phyloP scores from a whole-genome alignment of 768 basidiomycete species.

The Tubosaeta brunneosetosa region DNA sequence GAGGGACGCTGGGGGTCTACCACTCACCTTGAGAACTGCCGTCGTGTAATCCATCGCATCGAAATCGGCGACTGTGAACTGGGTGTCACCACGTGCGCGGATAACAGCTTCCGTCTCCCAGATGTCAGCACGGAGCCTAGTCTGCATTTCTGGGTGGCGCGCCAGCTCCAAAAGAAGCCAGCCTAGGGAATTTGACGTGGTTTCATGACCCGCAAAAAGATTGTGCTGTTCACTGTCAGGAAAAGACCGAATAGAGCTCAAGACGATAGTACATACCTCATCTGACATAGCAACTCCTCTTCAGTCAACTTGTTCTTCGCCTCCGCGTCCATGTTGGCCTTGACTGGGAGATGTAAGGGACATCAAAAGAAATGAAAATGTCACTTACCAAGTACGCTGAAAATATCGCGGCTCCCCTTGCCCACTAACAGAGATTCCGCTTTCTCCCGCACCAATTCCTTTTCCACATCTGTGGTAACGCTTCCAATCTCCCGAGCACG shows the following conservation, averaged over 20 bases:
- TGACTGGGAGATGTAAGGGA: conserved; percentile 15
- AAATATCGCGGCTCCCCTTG: conserved; percentile 17
- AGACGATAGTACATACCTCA: conserved; percentile 12
- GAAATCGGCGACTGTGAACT: conserved; percentile 36
- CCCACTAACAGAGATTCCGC: conserved; percentile 11
- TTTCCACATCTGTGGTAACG: conserved; percentile 9
- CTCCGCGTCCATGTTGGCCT: conserved; percentile 26
- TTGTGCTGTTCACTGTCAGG: conserved; percentile 31
- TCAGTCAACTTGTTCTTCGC: conserved; percentile 22
- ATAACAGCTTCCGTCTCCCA: not conserved
- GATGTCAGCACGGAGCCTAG: conserved; percentile 44
- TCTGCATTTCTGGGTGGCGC: conserved; percentile 52
- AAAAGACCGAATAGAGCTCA: not conserved
- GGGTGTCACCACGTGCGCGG: not conserved
- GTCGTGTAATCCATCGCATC: conserved; percentile 44
- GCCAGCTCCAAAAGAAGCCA: conserved; percentile 46
- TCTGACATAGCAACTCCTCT: conserved; percentile 4
- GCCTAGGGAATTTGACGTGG: conserved; percentile 48
- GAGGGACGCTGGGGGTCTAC: not conserved
- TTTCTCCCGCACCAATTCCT: conserved; percentile 18
- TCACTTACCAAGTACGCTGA: conserved; percentile 39
- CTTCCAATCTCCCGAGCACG: conserved; percentile 15
- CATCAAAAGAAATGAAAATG: not conserved
- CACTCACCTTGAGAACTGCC: conserved; percentile 28
- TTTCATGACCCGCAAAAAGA: conserved; percentile 46